These are phyloP conservation scores for Colletotrichum abscissum DNA, from an alignment of 2,329 filamentous ascomycete species.

Conservation along the genomic window DNA sequence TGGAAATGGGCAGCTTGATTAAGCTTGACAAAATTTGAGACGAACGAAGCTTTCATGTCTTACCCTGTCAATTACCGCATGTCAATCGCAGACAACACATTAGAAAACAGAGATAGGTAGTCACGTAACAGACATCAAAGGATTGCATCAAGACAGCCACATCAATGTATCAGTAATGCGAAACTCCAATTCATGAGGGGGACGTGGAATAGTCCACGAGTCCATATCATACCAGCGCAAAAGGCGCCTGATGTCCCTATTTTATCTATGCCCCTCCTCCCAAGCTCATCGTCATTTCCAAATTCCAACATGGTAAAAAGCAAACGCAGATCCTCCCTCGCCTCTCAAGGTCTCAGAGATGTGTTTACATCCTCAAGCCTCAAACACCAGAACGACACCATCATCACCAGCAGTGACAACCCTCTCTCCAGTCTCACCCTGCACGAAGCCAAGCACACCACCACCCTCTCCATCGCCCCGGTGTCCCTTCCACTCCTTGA, in stretches of 20 bases:
- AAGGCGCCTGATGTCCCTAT: background rate
- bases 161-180: background rate
- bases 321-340: background rate
- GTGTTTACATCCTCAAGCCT: conserved; percentile 52
- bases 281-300: conserved; percentile 1
- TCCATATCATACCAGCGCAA: background rate
- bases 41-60: conserved; percentile 2
- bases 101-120: too few relatives aligned
- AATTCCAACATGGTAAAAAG: background rate
- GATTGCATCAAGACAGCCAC: background rate
- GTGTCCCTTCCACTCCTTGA: conserved; percentile 93
- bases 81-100: background rate
- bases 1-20: background rate
- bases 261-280: conserved; percentile 21
- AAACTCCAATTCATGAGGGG: conserved; percentile 13
- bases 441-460: conserved; percentile 91
- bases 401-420: conserved; percentile 95
- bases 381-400: conserved; percentile 75
- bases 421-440: conserved; percentile 77
- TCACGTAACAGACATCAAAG: background rate
- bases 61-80: background rate
- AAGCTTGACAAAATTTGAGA: background rate
- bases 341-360: rapidly evolving
- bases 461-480: conserved; percentile 86
- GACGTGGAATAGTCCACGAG: background rate